Conservation (phyloP, 2,329 filamentous ascomycete genomes). For the Neofusicoccum laricinum region DNA sequence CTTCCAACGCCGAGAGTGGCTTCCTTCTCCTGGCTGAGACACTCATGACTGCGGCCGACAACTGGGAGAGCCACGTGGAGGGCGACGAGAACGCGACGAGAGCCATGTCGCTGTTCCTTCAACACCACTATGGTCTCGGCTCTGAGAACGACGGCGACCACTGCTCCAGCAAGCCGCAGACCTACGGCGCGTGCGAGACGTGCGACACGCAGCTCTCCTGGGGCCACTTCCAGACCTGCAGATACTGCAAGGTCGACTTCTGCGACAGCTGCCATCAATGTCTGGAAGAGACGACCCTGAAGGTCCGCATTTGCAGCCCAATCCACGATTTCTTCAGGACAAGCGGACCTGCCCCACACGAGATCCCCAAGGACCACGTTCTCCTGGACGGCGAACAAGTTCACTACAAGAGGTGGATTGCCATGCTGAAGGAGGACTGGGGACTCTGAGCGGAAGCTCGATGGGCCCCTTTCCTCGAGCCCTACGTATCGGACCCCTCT, state of each 20-base stretch:
- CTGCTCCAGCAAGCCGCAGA: background rate
- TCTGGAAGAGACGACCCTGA: conserved; percentile 1
- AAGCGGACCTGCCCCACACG: background rate
- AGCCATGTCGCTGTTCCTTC: conserved; percentile 4
- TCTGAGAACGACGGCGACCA: background rate
- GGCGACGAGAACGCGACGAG: conserved; percentile 6
- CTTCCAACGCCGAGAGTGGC: conserved; percentile 6
- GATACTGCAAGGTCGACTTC: conserved; percentile 10
- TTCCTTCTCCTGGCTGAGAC: conserved; percentile 11
- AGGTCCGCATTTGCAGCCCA: conserved; percentile 1
- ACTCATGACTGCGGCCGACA: conserved; percentile 10
- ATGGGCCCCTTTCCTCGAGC: background rate
- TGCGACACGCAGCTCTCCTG: conserved; percentile 2
- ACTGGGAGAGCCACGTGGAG: conserved; percentile 6
- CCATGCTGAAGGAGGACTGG: conserved; percentile 10
- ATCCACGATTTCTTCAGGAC: conserved; percentile 11
- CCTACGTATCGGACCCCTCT: background rate
- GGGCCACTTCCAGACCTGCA: conserved; percentile 11
- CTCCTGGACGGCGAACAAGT: conserved; percentile 10
- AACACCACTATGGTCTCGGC: background rate
- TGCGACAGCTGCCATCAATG: conserved; percentile 7
- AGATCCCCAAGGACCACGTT: conserved; percentile 1
- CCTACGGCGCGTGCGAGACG: conserved; percentile 7
- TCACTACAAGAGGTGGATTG: conserved; percentile 1
- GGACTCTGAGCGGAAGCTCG: background rate